Evolutionary conservation across 148 eudicot genomes (phyloP).

Genomic region (Polygonum maritimum): DNA sequence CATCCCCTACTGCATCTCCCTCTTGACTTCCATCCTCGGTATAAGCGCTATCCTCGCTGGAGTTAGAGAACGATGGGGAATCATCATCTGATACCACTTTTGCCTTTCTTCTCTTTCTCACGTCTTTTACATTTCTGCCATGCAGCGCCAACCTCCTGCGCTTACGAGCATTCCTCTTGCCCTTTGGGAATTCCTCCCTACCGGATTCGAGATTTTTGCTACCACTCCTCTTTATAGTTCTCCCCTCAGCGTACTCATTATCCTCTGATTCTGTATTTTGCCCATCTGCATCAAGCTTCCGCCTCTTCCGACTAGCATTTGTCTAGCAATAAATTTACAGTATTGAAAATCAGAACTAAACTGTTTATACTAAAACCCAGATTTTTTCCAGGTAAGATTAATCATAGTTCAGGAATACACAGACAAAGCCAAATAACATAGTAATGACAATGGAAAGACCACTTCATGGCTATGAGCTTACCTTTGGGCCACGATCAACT

Average conservation of each 20-base stretch:
- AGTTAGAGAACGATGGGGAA: slow-evolving; percentile 41
- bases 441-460: slow-evolving; percentile 1
- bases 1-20: slow-evolving; percentile 17
- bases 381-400: not conserved
- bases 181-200: slow-evolving; percentile 68
- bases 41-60: slow-evolving; percentile 51
- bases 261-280: slow-evolving; percentile 63
- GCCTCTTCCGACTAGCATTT: slow-evolving; percentile 59
- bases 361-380: not conserved
- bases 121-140: slow-evolving; percentile 55
- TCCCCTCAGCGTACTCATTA: slow-evolving; percentile 29
- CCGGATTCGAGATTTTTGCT: slow-evolving; percentile 49
- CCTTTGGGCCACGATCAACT: slow-evolving; percentile 99
- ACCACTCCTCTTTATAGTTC: slow-evolving; percentile 33
- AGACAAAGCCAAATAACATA: not conserved
- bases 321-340: slow-evolving; percentile 37
- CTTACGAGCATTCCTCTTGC: slow-evolving; percentile 74
- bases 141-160: slow-evolving; percentile 55
- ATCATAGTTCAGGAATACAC: not conserved
- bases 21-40: slow-evolving; percentile 66
- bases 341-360: not conserved
- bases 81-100: slow-evolving; percentile 47
- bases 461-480: slow-evolving; percentile 16
- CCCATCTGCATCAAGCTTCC: slow-evolving; percentile 68
- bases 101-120: slow-evolving; percentile 46